Evolutionary conservation across 2,329 filamentous ascomycete genomes (phyloP).

Genomic region (Penicillium sumatraense): DNA sequence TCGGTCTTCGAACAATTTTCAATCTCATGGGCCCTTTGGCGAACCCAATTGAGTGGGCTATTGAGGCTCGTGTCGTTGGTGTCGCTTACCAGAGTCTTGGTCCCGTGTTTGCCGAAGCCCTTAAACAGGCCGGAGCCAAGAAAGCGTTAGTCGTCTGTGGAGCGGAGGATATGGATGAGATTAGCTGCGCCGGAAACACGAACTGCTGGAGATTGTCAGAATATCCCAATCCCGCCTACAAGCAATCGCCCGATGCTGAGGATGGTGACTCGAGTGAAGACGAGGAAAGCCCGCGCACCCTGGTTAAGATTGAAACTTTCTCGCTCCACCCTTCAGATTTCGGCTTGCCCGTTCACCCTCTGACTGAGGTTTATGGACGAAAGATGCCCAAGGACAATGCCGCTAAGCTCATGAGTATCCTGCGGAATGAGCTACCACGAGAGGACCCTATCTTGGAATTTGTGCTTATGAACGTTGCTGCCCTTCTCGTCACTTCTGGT

Average conservation of each 20-base stretch:
- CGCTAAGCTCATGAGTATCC: constrained; percentile 75
- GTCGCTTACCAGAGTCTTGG: constrained; percentile 88
- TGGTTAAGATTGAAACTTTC: constrained; percentile 74
- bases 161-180: constrained; percentile 91
- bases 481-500: constrained; percentile 82
- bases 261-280: constrained; percentile 43
- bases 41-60: constrained; percentile 81
- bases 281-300: constrained; percentile 44
- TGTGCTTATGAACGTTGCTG: constrained; percentile 90
- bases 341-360: constrained; percentile 74
- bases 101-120: constrained; percentile 83
- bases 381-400: constrained; percentile 89
- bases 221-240: constrained; percentile 51
- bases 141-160: constrained; percentile 94
- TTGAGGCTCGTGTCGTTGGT: constrained; percentile 92
- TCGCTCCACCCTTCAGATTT: constrained; percentile 82
- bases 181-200: constrained; percentile 86
- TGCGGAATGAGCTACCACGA: constrained; percentile 71
- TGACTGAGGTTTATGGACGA: constrained; percentile 79
- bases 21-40: constrained; percentile 92
- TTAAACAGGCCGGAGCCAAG: constrained; percentile 73
- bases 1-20: constrained; percentile 96
- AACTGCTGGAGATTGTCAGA: constrained; percentile 82
- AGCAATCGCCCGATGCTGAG: constrained; percentile 44
- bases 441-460: constrained; percentile 91